A percentile compares a stretch with the other conserved stretches of the same genome.
phyloP scores from a whole-genome alignment of 306 rosid species.

The Trifolium fragiferum region DNA sequence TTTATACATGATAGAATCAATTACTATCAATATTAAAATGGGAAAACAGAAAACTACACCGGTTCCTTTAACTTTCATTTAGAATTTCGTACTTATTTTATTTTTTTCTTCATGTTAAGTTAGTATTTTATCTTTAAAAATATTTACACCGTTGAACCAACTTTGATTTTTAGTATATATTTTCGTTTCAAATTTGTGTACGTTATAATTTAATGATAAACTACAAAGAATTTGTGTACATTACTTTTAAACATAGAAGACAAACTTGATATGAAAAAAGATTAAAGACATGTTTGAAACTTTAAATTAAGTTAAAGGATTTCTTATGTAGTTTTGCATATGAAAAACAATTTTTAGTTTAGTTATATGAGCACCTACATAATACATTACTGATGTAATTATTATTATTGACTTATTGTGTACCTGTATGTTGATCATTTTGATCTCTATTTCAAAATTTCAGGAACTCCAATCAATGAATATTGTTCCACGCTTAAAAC shows the following conservation, averaged over 20 bases:
- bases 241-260: neutral
- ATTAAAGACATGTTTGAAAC: neutral
- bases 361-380: neutral
- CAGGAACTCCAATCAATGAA: slow-evolving; percentile 98
- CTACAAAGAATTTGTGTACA: neutral
- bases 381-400: neutral
- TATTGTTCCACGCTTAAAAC: slow-evolving; percentile 80
- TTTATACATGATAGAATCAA: slow-evolving; percentile 7
- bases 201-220: neutral
- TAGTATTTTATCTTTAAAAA: neutral
- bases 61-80: neutral
- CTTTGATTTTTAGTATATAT: neutral
- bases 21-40: neutral
- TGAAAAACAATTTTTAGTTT: neutral
- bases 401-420: neutral
- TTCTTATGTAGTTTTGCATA: neutral
- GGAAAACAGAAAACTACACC: neutral
- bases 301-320: neutral
- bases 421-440: slow-evolving; percentile 1
- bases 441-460: slow-evolving; percentile 35
- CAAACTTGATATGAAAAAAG: neutral
- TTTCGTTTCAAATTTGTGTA: neutral
- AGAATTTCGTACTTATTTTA: neutral
- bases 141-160: neutral
- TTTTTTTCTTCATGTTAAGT: neutral